Base-by-base conservation (phyloP, 2,329 filamentous ascomycete species). In the Stachybotrys chlorohalonatus region DNA sequence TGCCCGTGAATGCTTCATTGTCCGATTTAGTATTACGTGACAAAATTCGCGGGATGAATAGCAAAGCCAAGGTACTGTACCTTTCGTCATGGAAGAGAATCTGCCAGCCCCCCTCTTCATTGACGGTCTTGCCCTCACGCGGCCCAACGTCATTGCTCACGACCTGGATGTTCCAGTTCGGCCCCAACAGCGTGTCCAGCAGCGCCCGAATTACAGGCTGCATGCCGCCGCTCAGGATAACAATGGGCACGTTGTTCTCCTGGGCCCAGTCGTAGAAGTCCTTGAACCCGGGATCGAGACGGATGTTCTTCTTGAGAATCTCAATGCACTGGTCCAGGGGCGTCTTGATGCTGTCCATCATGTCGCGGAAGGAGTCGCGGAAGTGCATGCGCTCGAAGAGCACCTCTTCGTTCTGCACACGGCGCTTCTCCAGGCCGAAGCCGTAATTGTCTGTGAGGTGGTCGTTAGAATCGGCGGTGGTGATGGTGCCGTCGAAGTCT, bases 401-500 rank as follows among this genome's bases (percentile, higher is more conserved):
- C 46, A 95, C 88, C 62, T 89, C 88, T 59, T 81, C 73, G 74
- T 95, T 96, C 60, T 84, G 83, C 67, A 85, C 73, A 55, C 80
- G 80, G 59, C 94, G 90, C 62, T 83, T 81, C 58, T 81, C 83
- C 31, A 72, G 66, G 52, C 94, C 94, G 68, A 86, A 96, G 58
- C 94, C 94, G 57, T 96, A 81, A 73, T 89, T 94, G 76, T 97
- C 94, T 55, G 92, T 96, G 84, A 93, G 76, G 70, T 72, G 82
- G 72, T 83, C 82, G 68, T 85, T 86, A 68, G 77, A 81, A 72
- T 86, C 83, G 64, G 81, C 76, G 54, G 78, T 80, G 51, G 93
- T 96, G 69, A 96, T 93, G 53, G 92, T 97, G 66, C 94, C 94
- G 73, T 99, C 94, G 69, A 97, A 97, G 75, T 99, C 94, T 63